Percentiles rank a stretch among this genome's conserved stretches.
phyloP scores from a whole-genome alignment of 371 early-diverging fungal species.

The Encephalitozoon cuniculi region DNA sequence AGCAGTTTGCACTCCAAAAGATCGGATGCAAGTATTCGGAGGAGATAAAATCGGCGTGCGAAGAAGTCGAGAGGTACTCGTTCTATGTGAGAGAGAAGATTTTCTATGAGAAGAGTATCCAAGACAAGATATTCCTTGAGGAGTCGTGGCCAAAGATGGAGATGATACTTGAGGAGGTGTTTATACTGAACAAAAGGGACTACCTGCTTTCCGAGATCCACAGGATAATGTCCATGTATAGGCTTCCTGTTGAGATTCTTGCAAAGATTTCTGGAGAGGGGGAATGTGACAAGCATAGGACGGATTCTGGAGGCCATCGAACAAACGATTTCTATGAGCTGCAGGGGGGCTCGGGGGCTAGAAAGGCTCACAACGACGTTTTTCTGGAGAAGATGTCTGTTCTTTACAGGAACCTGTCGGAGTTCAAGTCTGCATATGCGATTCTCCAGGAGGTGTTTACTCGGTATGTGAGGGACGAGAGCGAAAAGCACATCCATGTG shows the following conservation, averaged over 20 bases:
- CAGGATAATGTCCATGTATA: slow-evolving; percentile 14
- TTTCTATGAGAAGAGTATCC: neutral
- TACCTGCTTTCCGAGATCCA: slow-evolving; percentile 10
- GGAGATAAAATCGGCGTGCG: neutral
- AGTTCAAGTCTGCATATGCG: neutral
- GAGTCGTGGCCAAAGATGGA: slow-evolving; percentile 23
- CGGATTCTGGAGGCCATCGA: neutral
- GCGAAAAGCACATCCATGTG: neutral
- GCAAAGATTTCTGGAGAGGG: neutral
- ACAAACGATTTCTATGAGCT: slow-evolving; percentile 3
- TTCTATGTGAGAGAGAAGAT: neutral
- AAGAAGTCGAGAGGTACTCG: slow-evolving; percentile 3
- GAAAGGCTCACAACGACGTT: neutral
- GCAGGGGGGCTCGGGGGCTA: neutral
- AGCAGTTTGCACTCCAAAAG: slow-evolving; percentile 25
- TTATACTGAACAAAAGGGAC: slow-evolving; percentile 19
- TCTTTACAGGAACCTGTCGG: neutral
- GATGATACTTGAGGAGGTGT: slow-evolving; percentile 18
- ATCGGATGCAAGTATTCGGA: slow-evolving; percentile 21
- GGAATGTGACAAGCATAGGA: neutral
- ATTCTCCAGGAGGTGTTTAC: slow-evolving; percentile 9
- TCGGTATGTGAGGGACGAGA: neutral
- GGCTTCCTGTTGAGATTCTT: slow-evolving; percentile 22
- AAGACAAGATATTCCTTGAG: slow-evolving; percentile 11
- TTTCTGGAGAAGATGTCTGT: neutral